Conservation (phyloP, 2,329 filamentous ascomycete species). For the Fonsecaea multimorphosa region DNA sequence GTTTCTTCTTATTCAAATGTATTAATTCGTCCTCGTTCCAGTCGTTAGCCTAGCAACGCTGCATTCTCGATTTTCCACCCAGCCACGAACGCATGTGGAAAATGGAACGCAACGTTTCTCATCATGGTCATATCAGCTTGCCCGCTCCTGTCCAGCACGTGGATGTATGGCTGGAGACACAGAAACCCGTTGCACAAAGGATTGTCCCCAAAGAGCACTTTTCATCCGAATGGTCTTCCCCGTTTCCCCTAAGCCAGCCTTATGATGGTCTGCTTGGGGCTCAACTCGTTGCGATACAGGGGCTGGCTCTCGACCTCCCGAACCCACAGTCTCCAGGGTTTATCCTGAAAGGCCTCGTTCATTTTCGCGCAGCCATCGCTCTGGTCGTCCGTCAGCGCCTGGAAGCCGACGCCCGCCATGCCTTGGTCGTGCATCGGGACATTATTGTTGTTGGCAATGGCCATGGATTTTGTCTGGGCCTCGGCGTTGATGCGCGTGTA, state of each 20-base stretch:
- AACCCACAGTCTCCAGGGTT: conserved; percentile 39
- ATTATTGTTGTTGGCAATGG: conserved; percentile 6
- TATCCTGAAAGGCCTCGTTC: conserved; percentile 31
- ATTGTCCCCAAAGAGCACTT: no score
- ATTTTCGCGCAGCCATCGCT: conserved; percentile 26
- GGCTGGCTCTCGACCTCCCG: conserved; percentile 36
- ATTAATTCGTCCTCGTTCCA: background rate
- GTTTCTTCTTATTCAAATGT: background rate
- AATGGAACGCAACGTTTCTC: background rate
- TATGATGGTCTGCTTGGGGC: no score
- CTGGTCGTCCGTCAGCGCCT: conserved; percentile 32
- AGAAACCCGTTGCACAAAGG: no score
- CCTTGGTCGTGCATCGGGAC: conserved; percentile 1
- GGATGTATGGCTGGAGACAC: background rate
- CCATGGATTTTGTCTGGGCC: conserved; percentile 50
- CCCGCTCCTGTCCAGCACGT: background rate
- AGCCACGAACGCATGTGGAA: background rate
- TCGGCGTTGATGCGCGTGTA: conserved; percentile 55
- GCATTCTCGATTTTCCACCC: background rate
- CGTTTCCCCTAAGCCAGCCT: no score
- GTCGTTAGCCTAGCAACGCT: background rate
- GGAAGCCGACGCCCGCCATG: conserved; percentile 17
- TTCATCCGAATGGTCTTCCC: no score
- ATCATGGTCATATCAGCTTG: background rate
- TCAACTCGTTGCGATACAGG: conserved; percentile 36